Base-by-base conservation (phyloP, 2,329 filamentous ascomycete genomes). In the Cladophialophora chaetospira region DNA sequence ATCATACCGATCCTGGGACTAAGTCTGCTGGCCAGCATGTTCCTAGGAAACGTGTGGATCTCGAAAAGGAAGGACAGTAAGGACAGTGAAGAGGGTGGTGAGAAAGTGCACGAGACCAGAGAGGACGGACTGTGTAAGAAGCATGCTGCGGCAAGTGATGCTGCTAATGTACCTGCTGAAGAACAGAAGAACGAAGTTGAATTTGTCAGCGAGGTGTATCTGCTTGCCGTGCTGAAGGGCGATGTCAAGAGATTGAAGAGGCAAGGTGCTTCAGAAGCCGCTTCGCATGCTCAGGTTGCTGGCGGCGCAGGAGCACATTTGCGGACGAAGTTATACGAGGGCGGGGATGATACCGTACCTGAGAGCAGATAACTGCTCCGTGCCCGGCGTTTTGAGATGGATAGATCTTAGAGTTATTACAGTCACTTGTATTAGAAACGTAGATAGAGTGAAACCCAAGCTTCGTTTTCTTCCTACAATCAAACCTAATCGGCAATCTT, bases 1-100 rank as follows among this genome's bases (percentile, higher is more conserved):
- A 79, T 88, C 33, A 70, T 82, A 10, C 85, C 85, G 0, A 79
- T 88, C 55, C 77, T 87, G 71, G 78, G 70, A 31, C 55, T 81
- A 4, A 75, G 75, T 15, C 68, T 80, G 1, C 40, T 80, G 3
- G 72, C 76, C 3, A 72, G 74, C n/a, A 53, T 69, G 1, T 71
- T 75, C 13, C 62, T 82, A 58, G 80, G 80, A 0, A 82, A 82
- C 70, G 79, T 81, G 3, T 79, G 77, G 75, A 79, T 81, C 53
- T 75, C 72, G 13, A 69, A 69, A 15, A 63, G 60, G 9, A 51
- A 64, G 53, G 28, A 63, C 49, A 31, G 43, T 46, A 9, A 17
- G n/a, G 29, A 53, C 2, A 28, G 38, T 4, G 31, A 44, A 33
- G 21, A 38, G 25, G 55, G 31, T 13, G 51, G 45, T 19, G 55